Base-by-base conservation (phyloP, 208 protist genomes). In the Vickermania ingenoplastis region DNA sequence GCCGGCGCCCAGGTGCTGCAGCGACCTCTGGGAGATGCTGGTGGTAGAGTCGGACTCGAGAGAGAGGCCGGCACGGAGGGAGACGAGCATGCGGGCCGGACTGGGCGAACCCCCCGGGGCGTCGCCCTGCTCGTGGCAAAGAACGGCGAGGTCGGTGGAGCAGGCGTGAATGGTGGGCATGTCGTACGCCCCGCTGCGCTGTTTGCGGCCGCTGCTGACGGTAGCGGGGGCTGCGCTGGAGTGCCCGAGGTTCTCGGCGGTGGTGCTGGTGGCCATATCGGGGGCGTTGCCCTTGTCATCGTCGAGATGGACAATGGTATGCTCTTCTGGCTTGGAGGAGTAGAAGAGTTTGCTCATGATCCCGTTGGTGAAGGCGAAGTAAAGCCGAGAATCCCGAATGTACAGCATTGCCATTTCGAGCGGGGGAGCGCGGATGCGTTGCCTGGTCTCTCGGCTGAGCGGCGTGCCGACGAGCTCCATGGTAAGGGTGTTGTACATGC, bases 401-500 rank as follows among this genome's bases (percentile, higher is more conserved):
- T 91, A 91, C 2, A 80, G 24, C 55, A 81, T 52, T 7, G 67
- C 66, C 3, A 91, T 23, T 45, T 91, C 80, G 0, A 84, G 53
- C 27, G 79, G 29, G 7, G 77, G 79, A 2, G 72, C 72, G 31
- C 75, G 79, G 26, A 79, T 50, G 60, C 48, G 2, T 26, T 65
- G n/a, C 3, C n/a, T 0, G 29, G 5, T 25, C 57, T 22, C 4
- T 30, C 25, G 0, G 41, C 56, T 3, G 54, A 56, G 30, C 25
- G 53, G 31, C 14, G n/a, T 52, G 23, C 61, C 29, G 21, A 83
- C 53, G 4, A 86, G 31, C 53, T 89, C 71, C 31, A 63, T 55
- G 22, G 69, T 67, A 25, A 84, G 56, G 14, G 67, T 64, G 28
- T 71, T 64, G 61, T 77, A 78, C 41, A 85, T 58, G 53, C 71